phyloP scores from a whole-genome alignment of 495 filamentous ascomycete genomes.

The Penicillium canariense region DNA sequence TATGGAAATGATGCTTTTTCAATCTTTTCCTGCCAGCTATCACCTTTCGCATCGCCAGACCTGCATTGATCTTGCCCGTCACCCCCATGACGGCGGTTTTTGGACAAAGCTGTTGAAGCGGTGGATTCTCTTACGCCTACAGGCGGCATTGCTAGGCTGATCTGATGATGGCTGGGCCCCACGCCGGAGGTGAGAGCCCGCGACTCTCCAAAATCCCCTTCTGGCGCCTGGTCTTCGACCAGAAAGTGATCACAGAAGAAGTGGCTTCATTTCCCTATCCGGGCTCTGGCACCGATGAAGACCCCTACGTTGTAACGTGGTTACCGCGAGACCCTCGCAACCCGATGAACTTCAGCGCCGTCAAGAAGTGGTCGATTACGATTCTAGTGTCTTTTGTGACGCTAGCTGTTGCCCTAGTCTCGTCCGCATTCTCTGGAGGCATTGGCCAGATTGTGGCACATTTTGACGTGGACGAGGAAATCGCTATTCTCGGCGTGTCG shows the following conservation, averaged over 20 bases:
- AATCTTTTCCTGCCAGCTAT: neutral
- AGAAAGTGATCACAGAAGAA: slow-evolving; percentile 48
- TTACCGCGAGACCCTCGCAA: slow-evolving; percentile 64
- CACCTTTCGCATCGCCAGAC: neutral
- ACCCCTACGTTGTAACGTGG: slow-evolving; percentile 68
- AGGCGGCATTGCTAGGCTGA: neutral
- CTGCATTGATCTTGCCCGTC: neutral
- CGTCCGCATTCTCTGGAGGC: slow-evolving; percentile 70
- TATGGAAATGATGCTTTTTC: slow-evolving; percentile 3
- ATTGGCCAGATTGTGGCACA: slow-evolving; percentile 49
- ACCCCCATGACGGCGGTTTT: neutral
- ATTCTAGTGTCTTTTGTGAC: slow-evolving; percentile 60
- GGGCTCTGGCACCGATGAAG: slow-evolving; percentile 62
- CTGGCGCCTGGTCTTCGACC: slow-evolving; percentile 45
- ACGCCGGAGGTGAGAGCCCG: slow-evolving; percentile 19
- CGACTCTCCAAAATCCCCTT: slow-evolving; percentile 31
- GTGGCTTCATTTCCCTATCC: slow-evolving; percentile 55
- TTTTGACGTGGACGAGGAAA: slow-evolving; percentile 45
- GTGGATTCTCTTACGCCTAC: neutral
- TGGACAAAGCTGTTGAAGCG: neutral
- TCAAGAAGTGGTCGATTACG: slow-evolving; percentile 65
- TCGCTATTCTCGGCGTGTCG: slow-evolving; percentile 50
- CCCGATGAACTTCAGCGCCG: slow-evolving; percentile 55
- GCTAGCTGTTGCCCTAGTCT: slow-evolving; percentile 67
- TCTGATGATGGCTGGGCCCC: slow-evolving; percentile 7